Conservation (phyloP, 2,329 filamentous ascomycete genomes). For the Thelonectria blattea region DNA sequence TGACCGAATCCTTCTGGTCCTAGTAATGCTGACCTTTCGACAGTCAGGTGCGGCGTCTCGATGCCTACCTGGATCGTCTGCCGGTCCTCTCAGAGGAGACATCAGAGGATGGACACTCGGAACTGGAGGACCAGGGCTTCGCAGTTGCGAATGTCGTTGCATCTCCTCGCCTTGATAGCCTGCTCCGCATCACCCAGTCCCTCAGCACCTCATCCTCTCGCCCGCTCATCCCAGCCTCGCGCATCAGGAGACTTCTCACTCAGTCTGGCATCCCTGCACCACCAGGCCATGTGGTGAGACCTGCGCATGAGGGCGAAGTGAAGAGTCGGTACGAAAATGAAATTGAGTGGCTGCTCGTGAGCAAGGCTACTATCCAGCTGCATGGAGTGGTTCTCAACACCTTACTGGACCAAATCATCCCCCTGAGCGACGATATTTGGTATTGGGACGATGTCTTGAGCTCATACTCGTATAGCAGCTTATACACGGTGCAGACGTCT, state of each 20-base stretch:
- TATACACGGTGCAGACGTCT: conserved; percentile 88
- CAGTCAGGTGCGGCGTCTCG: conserved; percentile 67
- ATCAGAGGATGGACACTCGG: conserved; percentile 49
- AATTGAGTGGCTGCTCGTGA: conserved; percentile 87
- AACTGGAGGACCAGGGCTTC: conserved; percentile 44
- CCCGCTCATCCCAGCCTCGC: conserved; percentile 63
- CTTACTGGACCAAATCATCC: conserved; percentile 82
- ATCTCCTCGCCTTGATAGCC: conserved; percentile 62
- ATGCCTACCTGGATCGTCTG: conserved; percentile 70
- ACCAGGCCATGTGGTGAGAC: conserved; percentile 41
- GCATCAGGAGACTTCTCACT: conserved; percentile 67
- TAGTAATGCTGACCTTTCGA: conserved; percentile 27
- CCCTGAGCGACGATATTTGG: conserved; percentile 85
- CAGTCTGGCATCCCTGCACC: conserved; percentile 63
- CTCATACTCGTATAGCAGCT: conserved; percentile 76
- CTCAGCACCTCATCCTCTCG: conserved; percentile 72
- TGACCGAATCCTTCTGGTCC: conserved; percentile 2
- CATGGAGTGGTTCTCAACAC: conserved; percentile 81
- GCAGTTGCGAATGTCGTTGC: conserved; percentile 51
- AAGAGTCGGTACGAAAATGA: conserved; percentile 71
- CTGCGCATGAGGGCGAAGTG: conserved; percentile 32
- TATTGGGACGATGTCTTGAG: conserved; percentile 93
- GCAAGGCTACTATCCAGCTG: conserved; percentile 90
- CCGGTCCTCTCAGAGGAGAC: conserved; percentile 48
- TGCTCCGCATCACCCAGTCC: conserved; percentile 72